These are phyloP conservation scores for Globisporangium carolinianum DNA, from an alignment of 352 stramenopile genomes.

Conservation along the genomic window DNA sequence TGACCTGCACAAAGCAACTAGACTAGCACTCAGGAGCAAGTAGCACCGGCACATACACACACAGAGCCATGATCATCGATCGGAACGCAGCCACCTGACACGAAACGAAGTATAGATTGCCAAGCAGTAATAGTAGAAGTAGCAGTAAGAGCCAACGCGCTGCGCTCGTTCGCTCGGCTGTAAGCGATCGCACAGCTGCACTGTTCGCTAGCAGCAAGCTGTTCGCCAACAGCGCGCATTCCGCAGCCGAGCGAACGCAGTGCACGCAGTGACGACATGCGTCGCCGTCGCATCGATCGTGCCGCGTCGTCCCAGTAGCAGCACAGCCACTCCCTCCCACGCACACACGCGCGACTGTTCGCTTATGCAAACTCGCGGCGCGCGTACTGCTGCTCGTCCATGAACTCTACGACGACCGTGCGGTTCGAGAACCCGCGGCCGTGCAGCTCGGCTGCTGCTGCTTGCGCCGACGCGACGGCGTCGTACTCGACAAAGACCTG, in stretches of 20 bases:
- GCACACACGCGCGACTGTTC: not conserved
- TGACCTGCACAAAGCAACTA: not conserved
- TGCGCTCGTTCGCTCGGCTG: not conserved
- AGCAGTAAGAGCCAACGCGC: not conserved
- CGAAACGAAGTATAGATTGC: not conserved
- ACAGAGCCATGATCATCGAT: not conserved
- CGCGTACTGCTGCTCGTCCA: slow-evolving; percentile 86
- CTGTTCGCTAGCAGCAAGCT: no score
- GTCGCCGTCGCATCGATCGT: no score
- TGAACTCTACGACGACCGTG: slow-evolving; percentile 86
- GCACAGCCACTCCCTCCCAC: not conserved
- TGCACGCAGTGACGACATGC: no score
- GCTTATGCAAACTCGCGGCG: slow-evolving; percentile 57
- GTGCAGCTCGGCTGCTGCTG: slow-evolving; percentile 84
- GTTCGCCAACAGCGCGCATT: no score
- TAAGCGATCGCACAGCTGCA: not conserved
- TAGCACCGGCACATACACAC: not conserved
- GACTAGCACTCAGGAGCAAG: not conserved
- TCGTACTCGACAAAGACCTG: slow-evolving; percentile 93
- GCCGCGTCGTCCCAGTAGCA: no score
- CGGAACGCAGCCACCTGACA: not conserved
- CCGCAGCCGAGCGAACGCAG: no score
- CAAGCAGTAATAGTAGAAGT: no score
- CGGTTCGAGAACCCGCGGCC: slow-evolving; percentile 91
- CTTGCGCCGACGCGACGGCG: slow-evolving; percentile 65